These are phyloP conservation scores for Dactylellina leptospora DNA, from an alignment of 2,329 filamentous ascomycete genomes.

Conservation along the genomic window DNA sequence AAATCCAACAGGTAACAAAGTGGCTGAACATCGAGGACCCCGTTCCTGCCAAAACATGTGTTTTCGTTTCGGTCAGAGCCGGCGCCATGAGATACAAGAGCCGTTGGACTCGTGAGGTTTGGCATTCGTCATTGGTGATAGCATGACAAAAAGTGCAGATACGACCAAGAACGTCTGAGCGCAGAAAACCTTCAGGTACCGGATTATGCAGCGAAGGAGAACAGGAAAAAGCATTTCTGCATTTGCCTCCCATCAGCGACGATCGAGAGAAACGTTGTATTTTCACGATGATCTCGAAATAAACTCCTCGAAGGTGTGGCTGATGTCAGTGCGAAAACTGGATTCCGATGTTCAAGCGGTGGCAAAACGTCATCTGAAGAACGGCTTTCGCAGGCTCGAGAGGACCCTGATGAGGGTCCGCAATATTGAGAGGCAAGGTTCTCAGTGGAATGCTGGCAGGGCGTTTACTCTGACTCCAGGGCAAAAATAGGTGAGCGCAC, in stretches of 20 bases:
- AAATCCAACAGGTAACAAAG: slow-evolving; percentile 20
- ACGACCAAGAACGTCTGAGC: too few relatives aligned
- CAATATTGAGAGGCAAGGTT: slow-evolving; percentile 3
- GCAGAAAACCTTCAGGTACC: slow-evolving; percentile 13
- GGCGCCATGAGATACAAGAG: too few relatives aligned
- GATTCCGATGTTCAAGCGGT: slow-evolving; percentile 17
- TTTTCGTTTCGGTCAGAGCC: too few relatives aligned
- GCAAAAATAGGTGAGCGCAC: slow-evolving; percentile 49
- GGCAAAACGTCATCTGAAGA: slow-evolving; percentile 40
- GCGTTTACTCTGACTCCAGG: slow-evolving; percentile 51
- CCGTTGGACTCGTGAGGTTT: too few relatives aligned
- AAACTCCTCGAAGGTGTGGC: slow-evolving; percentile 37
- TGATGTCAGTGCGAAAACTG: slow-evolving; percentile 10
- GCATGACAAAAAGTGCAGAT: not conserved
- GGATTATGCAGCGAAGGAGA: not conserved
- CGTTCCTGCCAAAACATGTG: too few relatives aligned
- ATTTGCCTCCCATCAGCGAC: not conserved
- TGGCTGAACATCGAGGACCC: too few relatives aligned
- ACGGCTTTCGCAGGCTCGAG: not conserved
- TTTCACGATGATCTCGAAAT: slow-evolving; percentile 12
- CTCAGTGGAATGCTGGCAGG: slow-evolving; percentile 22
- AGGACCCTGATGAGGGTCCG: slow-evolving; percentile 7
- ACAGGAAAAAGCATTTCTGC: slow-evolving; percentile 4
- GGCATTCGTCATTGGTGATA: slow-evolving; percentile 15
- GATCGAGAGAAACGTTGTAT: slow-evolving; percentile 42